Evolutionary conservation across 2,329 filamentous ascomycete species (phyloP).

Genomic region (Emergomyces africanus): DNA sequence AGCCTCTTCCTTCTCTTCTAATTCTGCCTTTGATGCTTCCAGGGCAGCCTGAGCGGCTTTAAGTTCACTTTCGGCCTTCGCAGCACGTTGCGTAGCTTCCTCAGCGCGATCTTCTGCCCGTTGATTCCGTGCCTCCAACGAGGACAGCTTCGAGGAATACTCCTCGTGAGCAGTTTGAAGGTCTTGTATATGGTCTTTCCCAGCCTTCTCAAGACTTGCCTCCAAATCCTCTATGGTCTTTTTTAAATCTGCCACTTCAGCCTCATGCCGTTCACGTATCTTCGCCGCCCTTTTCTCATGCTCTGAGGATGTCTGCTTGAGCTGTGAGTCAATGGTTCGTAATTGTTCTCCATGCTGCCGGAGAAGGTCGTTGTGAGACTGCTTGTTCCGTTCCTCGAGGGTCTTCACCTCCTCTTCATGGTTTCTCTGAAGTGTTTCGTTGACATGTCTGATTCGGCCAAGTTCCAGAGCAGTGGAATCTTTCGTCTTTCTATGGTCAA

Average conservation of each 20-base stretch:
- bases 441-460: conserved; percentile 48
- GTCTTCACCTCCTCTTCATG: conserved; percentile 55
- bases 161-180: conserved; percentile 44
- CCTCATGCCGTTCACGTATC: conserved; percentile 37
- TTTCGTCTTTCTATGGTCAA: conserved; percentile 55
- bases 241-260: conserved; percentile 51
- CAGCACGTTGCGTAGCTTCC: conserved; percentile 19
- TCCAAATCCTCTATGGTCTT: conserved; percentile 49
- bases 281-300: conserved; percentile 28
- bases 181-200: conserved; percentile 49
- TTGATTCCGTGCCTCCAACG: conserved; percentile 40
- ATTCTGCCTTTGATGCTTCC: conserved; percentile 21
- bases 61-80: conserved; percentile 11
- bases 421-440: conserved; percentile 56
- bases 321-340: conserved; percentile 35
- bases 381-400: conserved; percentile 37
- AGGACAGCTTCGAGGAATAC: conserved; percentile 31
- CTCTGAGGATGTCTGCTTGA: conserved; percentile 31
- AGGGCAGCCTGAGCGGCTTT: conserved; percentile 18
- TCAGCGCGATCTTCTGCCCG: conserved; percentile 26
- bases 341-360: conserved; percentile 34
- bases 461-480: conserved; percentile 45
- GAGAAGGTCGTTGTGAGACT: conserved; percentile 28
- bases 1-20: conserved; percentile 45
- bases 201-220: conserved; percentile 35